Conservation (phyloP, 805 yeast species). For the Sungouiella blattae region DNA sequence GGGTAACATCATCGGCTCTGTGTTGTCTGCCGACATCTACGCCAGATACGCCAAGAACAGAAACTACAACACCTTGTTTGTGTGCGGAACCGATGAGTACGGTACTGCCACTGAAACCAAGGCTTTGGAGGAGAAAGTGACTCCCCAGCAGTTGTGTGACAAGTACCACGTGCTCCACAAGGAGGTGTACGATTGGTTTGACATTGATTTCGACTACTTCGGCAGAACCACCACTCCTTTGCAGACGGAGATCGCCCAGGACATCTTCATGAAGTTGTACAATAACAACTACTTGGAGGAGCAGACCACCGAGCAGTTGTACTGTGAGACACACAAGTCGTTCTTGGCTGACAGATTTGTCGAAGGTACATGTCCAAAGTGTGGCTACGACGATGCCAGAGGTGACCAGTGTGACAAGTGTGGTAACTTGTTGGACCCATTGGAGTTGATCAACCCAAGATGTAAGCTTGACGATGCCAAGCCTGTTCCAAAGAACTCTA, state of each 20-base stretch:
- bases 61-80: conserved; percentile 77
- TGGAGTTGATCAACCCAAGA: conserved; percentile 90
- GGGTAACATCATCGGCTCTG: conserved; percentile 96
- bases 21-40: conserved; percentile 89
- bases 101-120: conserved; percentile 99
- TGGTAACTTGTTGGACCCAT: conserved; percentile 85
- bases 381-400: conserved; percentile 94
- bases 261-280: conserved; percentile 73
- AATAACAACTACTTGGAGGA: conserved; percentile 82
- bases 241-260: conserved; percentile 96
- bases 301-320: conserved; percentile 82
- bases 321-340: conserved; percentile 86
- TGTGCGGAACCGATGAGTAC: conserved; percentile 98
- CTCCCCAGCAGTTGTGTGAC: conserved; percentile 87
- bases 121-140: conserved; percentile 88
- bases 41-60: conserved; percentile 87
- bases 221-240: conserved; percentile 92
- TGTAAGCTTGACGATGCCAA: conserved; percentile 86
- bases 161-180: conserved; percentile 84
- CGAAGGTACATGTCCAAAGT: conserved; percentile 96
- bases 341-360: conserved; percentile 95
- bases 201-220: conserved; percentile 88
- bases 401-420: conserved; percentile 99
- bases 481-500: conserved; percentile 78
- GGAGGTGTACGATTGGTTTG: conserved; percentile 95